Percentiles rank a stretch among this genome's conserved stretches.
Conservation (phyloP, 1,284 basidiomycete genomes). For the Boletus nobilissimus region DNA sequence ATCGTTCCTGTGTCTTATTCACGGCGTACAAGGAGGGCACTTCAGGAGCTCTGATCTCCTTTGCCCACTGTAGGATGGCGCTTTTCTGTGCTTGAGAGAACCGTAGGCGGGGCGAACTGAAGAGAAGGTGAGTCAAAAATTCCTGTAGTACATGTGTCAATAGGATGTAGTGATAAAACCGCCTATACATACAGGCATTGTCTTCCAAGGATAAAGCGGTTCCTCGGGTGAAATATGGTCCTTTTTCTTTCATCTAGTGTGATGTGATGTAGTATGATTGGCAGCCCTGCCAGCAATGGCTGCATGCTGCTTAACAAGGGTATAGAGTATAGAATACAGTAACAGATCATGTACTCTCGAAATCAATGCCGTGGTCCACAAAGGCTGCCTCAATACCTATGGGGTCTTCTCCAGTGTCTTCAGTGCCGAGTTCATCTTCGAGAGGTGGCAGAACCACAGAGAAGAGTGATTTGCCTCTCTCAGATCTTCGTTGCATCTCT, state of each 20-base stretch:
- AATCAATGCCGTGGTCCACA: background rate
- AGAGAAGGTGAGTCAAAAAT: slow-evolving; percentile 19
- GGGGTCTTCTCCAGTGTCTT: too few relatives aligned
- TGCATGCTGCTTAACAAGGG: too few relatives aligned
- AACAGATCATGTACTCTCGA: background rate
- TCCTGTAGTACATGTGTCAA: slow-evolving; percentile 6
- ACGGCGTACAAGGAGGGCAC: slow-evolving; percentile 39
- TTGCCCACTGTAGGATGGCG: slow-evolving; percentile 40
- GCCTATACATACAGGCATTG: background rate
- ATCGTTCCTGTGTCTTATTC: slow-evolving; percentile 44
- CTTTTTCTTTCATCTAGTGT: too few relatives aligned
- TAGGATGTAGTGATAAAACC: background rate
- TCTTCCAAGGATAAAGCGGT: slow-evolving; percentile 5
- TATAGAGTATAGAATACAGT: too few relatives aligned
- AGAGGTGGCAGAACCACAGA: background rate
- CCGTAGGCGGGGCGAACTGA: slow-evolving; percentile 12
- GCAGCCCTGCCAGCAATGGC: too few relatives aligned
- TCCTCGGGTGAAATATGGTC: background rate
- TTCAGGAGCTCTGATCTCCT: slow-evolving; percentile 37
- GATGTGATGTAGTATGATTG: too few relatives aligned
- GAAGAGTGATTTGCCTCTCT: background rate
- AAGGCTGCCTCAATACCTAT: too few relatives aligned
- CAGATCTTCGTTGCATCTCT: background rate
- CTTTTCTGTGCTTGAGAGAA: slow-evolving; percentile 15
- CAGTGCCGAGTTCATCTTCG: background rate